Evolutionary conservation across 2,329 filamentous ascomycete genomes (phyloP).

Genomic region (Aspergillus eucalypticola): DNA sequence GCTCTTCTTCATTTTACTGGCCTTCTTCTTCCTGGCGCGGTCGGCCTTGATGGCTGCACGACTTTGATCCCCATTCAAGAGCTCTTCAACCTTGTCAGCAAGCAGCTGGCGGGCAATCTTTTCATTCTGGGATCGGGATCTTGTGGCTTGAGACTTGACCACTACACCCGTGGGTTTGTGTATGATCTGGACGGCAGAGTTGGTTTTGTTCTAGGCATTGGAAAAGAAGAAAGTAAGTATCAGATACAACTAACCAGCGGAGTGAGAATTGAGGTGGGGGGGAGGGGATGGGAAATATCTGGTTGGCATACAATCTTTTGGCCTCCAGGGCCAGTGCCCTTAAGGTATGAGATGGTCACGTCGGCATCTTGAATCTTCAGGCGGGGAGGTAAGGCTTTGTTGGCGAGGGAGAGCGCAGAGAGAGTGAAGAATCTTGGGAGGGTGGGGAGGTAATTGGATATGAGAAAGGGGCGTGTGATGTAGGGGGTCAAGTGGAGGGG

Average conservation of each 20-base stretch:
- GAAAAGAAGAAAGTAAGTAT: not conserved
- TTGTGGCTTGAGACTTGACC: slow-evolving; percentile 89
- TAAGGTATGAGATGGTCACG: slow-evolving; percentile 81
- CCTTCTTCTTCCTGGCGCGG: slow-evolving; percentile 67
- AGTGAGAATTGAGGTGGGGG: not conserved
- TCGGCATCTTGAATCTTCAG: slow-evolving; percentile 75
- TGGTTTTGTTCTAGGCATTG: slow-evolving; percentile 77
- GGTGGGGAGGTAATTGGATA: not conserved
- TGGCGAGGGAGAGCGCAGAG: slow-evolving; percentile 20
- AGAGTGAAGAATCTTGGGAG: slow-evolving; percentile 25
- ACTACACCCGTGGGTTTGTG: slow-evolving; percentile 89
- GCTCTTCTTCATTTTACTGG: slow-evolving; percentile 47
- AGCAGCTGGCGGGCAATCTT: slow-evolving; percentile 78
- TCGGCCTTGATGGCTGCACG: slow-evolving; percentile 79
- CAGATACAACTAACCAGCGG: not conserved
- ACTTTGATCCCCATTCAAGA: slow-evolving; percentile 71
- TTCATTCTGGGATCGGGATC: slow-evolving; percentile 82
- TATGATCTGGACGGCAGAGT: slow-evolving; percentile 87
- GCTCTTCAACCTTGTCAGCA: slow-evolving; percentile 73
- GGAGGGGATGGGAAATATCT: not conserved
- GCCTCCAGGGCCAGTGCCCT: slow-evolving; percentile 87
- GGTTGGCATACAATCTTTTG: slow-evolving; percentile 76
- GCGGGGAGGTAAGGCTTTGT: slow-evolving; percentile 72
- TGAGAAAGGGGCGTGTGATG: not conserved
- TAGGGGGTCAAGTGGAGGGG: slow-evolving; percentile 6